phyloP scores from a whole-genome alignment of 805 yeast genomes.

The Yamadazyma endophytica region DNA sequence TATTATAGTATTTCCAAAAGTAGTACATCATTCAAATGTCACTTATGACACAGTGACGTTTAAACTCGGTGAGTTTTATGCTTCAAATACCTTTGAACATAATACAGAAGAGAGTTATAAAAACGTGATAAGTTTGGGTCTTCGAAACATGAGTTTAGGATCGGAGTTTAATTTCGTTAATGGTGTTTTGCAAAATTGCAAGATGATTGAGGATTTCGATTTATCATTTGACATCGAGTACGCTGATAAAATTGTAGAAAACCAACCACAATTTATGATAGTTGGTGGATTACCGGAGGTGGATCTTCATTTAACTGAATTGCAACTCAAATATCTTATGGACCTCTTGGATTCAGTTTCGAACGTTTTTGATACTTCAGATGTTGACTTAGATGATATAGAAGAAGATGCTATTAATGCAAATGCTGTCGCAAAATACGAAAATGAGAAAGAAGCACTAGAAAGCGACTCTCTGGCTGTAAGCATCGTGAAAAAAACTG shows the following conservation, averaged over 20 bases:
- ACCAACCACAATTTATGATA: conserved; percentile 47
- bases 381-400: conserved; percentile 45
- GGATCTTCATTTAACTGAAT: conserved; percentile 64
- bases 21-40: conserved; percentile 13
- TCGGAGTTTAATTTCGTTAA: conserved; percentile 54
- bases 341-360: conserved; percentile 54
- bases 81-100: conserved; percentile 54
- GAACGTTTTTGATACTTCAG: conserved; percentile 45
- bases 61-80: conserved; percentile 77
- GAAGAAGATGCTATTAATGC: conserved; percentile 62
- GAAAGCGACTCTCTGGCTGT: not conserved
- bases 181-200: conserved; percentile 46
- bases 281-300: conserved; percentile 60
- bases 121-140: conserved; percentile 63
- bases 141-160: conserved; percentile 65
- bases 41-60: conserved; percentile 60
- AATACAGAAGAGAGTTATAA: conserved; percentile 20
- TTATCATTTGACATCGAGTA: conserved; percentile 57
- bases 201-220: conserved; percentile 65
- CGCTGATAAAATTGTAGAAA: conserved; percentile 33
- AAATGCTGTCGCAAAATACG: conserved; percentile 41
- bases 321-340: conserved; percentile 59
- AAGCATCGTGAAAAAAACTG: not conserved
- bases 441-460: conserved; percentile 6
- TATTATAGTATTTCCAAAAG: conserved; percentile 66